phyloP scores from a whole-genome alignment of 805 yeast genomes.

The Monosporozyma siamensis region DNA sequence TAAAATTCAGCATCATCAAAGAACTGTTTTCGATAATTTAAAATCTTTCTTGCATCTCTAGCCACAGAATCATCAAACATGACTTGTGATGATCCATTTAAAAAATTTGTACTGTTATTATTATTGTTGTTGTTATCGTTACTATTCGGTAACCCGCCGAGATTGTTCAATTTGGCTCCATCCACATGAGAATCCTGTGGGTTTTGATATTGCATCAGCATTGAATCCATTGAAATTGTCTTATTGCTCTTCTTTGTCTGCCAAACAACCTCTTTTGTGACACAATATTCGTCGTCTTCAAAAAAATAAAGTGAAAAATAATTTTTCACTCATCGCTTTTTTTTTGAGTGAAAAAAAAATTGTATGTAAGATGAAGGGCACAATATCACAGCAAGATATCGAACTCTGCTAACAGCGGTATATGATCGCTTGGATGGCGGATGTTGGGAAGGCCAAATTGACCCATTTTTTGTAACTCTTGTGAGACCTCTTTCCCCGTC shows the following conservation, averaged over 20 bases:
- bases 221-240: neutral
- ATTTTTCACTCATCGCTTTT: too few species aligned
- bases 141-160: neutral
- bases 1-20: conserved; percentile 23
- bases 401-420: conserved; percentile 35
- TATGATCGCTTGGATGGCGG: conserved; percentile 51
- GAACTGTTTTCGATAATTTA: conserved; percentile 24
- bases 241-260: too few species aligned
- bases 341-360: too few species aligned
- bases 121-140: neutral
- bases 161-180: neutral
- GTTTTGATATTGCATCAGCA: neutral
- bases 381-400: conserved; percentile 12
- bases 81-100: neutral
- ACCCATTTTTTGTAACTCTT: conserved; percentile 15
- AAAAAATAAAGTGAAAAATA: too few species aligned
- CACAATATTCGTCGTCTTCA: too few species aligned
- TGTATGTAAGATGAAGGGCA: too few species aligned
- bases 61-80: conserved; percentile 16
- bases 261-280: neutral
- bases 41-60: conserved; percentile 21
- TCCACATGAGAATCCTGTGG: neutral
- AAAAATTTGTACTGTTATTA: neutral
- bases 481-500: conserved; percentile 35
- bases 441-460: conserved; percentile 44